Base-by-base conservation (phyloP, 345 rosid genomes). In the Euclidium syriacum region DNA sequence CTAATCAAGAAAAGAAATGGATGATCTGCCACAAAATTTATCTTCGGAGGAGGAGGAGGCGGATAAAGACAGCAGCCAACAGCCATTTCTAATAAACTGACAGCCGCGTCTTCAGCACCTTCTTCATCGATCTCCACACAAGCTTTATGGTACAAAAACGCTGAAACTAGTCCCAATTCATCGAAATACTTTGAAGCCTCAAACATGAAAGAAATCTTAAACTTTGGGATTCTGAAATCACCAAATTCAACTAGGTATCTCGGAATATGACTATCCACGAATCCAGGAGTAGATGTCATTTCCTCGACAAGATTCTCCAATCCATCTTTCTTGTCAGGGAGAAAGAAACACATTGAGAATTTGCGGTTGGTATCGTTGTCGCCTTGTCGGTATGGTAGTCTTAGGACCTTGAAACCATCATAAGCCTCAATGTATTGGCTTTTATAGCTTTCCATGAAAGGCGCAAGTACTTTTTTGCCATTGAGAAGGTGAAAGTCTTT, bases 1-100 rank as follows among this genome's bases (percentile, higher is more conserved):
- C 64, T 42, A 42, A 58, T 42, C 10, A 58, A n/a, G 39, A 58
- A 58, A 3, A 42, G 4, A 30, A 58, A 58, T 20, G 64, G 52
- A 42, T 58, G 64, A 44, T 42, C 38, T 1, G 64, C 63, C 26
- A 58, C 36, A 18, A 40, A 58, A 35, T 33, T 25, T 40, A 3
- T 40, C 5, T 6, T n/a, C n/a, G n/a, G n/a, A n/a, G n/a, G n/a
- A n/a, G n/a, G n/a, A n/a, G n/a, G n/a, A n/a, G n/a, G n/a, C n/a
- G n/a, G n/a, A n/a, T n/a, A n/a, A n/a, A n/a, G n/a, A n/a, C n/a
- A n/a, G n/a, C n/a, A n/a, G n/a, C n/a, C n/a, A n/a, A n/a, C n/a
- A n/a, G n/a, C n/a, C n/a, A n/a, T n/a, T n/a, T n/a, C n/a, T n/a
- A n/a, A n/a, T n/a, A n/a, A n/a, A n/a, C n/a, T n/a, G n/a, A n/a